Percentiles rank a stretch among this genome's conserved stretches.
Evolutionary conservation across 2,329 filamentous ascomycete species (phyloP).

Genomic region (Fusarium sarcochroum): DNA sequence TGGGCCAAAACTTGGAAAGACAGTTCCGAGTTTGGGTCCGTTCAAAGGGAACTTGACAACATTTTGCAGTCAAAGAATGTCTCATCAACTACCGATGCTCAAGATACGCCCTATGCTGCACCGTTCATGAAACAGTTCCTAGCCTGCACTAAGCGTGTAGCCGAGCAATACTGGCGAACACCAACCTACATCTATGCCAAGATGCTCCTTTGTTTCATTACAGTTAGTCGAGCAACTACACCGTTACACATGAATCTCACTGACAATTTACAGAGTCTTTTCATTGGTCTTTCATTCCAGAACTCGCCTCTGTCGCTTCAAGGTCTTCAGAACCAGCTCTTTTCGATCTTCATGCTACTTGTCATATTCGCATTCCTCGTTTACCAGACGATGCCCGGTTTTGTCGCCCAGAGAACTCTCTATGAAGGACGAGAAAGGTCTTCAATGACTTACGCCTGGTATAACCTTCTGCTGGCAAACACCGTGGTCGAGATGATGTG

Average conservation of each 20-base stretch:
- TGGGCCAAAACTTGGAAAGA: conserved; percentile 73
- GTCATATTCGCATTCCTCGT: conserved; percentile 84
- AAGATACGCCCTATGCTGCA: conserved; percentile 50
- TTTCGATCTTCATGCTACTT: conserved; percentile 84
- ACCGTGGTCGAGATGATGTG: conserved; percentile 89
- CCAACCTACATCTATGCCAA: conserved; percentile 92
- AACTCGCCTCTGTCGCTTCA: conserved; percentile 69
- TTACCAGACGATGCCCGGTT: conserved; percentile 87
- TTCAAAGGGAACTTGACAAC: conserved; percentile 68
- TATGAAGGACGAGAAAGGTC: conserved; percentile 89
- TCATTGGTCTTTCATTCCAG: conserved; percentile 86
- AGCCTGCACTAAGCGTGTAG: conserved; percentile 76
- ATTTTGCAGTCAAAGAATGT: conserved; percentile 50
- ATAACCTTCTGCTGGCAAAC: conserved; percentile 84
- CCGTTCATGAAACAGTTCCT: conserved; percentile 76
- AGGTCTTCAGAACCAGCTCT: conserved; percentile 87
- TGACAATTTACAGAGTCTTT: conserved; percentile 68
- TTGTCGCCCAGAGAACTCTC: conserved; percentile 82
- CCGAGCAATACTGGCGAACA: conserved; percentile 91
- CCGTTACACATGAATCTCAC: accelerated
- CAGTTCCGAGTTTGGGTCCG: conserved; percentile 65
- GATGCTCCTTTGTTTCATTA: conserved; percentile 61
- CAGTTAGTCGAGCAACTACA: background rate
- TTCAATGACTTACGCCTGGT: conserved; percentile 86
- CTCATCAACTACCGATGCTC: background rate